phyloP scores from a whole-genome alignment of 257 asterid species.

The Cordia subcordata region DNA sequence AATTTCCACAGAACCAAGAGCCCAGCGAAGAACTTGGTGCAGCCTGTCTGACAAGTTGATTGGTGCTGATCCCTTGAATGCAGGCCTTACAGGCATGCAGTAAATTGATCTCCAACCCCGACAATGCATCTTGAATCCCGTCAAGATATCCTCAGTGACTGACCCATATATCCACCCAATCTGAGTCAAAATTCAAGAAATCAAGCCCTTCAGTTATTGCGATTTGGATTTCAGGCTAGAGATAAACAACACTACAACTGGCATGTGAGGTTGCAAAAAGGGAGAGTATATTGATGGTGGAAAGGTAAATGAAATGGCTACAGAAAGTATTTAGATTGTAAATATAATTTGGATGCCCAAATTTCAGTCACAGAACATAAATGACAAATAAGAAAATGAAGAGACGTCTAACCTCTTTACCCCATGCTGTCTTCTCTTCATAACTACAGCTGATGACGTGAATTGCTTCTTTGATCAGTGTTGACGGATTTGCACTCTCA shows the following conservation, averaged over 20 bases:
- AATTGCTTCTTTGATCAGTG: conserved; percentile 83
- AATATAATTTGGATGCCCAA: too few relatives aligned
- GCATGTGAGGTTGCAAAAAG: too few relatives aligned
- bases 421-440: conserved; percentile 99
- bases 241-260: too few relatives aligned
- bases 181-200: conserved; percentile 22
- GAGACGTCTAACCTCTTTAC: conserved; percentile 73
- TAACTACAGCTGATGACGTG: conserved; percentile 95
- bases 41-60: conserved; percentile 94
- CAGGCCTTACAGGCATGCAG: conserved; percentile 96
- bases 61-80: conserved; percentile 97
- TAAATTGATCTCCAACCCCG: conserved; percentile 98
- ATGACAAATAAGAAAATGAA: background rate
- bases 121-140: conserved; percentile 99
- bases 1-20: conserved; percentile 92
- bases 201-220: background rate
- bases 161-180: conserved; percentile 99
- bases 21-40: conserved; percentile 97
- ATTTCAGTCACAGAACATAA: too few relatives aligned
- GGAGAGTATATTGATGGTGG: too few relatives aligned
- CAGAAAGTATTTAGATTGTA: too few relatives aligned
- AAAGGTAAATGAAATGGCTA: too few relatives aligned
- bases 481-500: conserved; percentile 74
- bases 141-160: conserved; percentile 90
- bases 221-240: background rate